A percentile compares a stretch with the other conserved stretches of the same genome.
Evolutionary conservation across 2,329 filamentous ascomycete species (phyloP).

Genomic region (Ophiocordyceps camponoti-floridani): DNA sequence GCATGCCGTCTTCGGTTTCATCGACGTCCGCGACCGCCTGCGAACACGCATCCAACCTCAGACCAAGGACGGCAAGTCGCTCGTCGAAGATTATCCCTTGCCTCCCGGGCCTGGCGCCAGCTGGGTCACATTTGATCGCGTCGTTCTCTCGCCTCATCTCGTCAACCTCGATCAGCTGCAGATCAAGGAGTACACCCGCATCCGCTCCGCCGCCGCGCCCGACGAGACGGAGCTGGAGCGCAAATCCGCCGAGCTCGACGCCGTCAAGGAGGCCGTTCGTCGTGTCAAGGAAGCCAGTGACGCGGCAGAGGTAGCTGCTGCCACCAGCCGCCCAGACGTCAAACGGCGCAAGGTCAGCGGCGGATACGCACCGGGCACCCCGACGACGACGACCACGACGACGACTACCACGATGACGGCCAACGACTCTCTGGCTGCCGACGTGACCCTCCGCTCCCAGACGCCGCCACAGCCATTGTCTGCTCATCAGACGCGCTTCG

Average conservation of each 20-base stretch:
- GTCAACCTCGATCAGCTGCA: slow-evolving; percentile 35
- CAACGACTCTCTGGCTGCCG: slow-evolving; percentile 2
- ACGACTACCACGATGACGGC: slow-evolving; percentile 4
- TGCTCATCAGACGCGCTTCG: slow-evolving; percentile 5
- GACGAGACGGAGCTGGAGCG: slow-evolving; percentile 21
- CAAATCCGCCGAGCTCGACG: slow-evolving; percentile 19
- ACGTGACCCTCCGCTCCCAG: slow-evolving; percentile 1
- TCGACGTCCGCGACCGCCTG: slow-evolving; percentile 40
- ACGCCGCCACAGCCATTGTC: slow-evolving; percentile 7
- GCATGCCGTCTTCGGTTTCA: slow-evolving; percentile 43
- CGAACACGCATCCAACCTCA: slow-evolving; percentile 37
- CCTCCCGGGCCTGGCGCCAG: slow-evolving; percentile 42
- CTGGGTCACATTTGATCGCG: slow-evolving; percentile 45
- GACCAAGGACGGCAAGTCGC: slow-evolving; percentile 27
- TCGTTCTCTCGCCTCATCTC: slow-evolving; percentile 40
- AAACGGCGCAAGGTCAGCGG: slow-evolving; percentile 30
- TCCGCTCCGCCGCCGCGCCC: slow-evolving; percentile 20
- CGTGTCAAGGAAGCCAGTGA: slow-evolving; percentile 24
- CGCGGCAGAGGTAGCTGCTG: slow-evolving; percentile 24
- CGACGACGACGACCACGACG: slow-evolving; percentile 6
- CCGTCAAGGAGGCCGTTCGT: slow-evolving; percentile 27
- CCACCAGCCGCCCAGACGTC: slow-evolving; percentile 15
- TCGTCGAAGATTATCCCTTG: slow-evolving; percentile 27
- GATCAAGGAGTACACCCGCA: slow-evolving; percentile 44
- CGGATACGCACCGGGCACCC: slow-evolving; percentile 15